Conservation (phyloP, 192 early-diverging fungal genomes). For the Umbelopsis isabellina region DNA sequence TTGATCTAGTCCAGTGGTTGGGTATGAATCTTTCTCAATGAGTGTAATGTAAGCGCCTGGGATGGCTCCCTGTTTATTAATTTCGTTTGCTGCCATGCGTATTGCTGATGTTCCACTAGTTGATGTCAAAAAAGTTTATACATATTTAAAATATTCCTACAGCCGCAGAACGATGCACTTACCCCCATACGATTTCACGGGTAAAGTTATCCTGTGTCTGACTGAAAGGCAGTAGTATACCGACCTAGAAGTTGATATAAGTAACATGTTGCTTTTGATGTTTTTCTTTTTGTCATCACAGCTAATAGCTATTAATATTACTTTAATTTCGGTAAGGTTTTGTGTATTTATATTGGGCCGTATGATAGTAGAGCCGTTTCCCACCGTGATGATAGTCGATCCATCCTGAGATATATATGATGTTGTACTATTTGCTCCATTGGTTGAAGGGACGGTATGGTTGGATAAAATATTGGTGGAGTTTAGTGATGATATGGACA, state of each 20-base stretch:
- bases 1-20: slow-evolving; percentile 42
- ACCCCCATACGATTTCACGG: slow-evolving; percentile 44
- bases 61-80: slow-evolving; percentile 47
- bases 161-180: not conserved
- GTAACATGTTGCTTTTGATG: not conserved
- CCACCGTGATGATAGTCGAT: not conserved
- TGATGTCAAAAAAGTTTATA: slow-evolving; percentile 9
- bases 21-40: slow-evolving; percentile 55
- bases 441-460: not conserved
- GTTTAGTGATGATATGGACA: not conserved
- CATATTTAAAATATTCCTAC: not conserved
- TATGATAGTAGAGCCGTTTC: not conserved
- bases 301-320: not conserved
- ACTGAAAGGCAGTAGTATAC: slow-evolving; percentile 39
- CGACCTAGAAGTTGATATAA: slow-evolving; percentile 21
- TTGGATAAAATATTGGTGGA: not conserved
- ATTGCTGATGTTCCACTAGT: slow-evolving; percentile 54
- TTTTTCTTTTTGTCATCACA: too few relatives aligned
- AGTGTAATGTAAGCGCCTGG: slow-evolving; percentile 52
- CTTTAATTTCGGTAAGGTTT: slow-evolving; percentile 13
- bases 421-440: not conserved
- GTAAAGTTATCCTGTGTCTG: slow-evolving; percentile 37
- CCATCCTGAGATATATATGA: slow-evolving; percentile 14
- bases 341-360: slow-evolving; percentile 11
- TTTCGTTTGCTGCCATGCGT: slow-evolving; percentile 51